phyloP scores from a whole-genome alignment of 2,329 filamentous ascomycete species.

The Ustulina deusta region DNA sequence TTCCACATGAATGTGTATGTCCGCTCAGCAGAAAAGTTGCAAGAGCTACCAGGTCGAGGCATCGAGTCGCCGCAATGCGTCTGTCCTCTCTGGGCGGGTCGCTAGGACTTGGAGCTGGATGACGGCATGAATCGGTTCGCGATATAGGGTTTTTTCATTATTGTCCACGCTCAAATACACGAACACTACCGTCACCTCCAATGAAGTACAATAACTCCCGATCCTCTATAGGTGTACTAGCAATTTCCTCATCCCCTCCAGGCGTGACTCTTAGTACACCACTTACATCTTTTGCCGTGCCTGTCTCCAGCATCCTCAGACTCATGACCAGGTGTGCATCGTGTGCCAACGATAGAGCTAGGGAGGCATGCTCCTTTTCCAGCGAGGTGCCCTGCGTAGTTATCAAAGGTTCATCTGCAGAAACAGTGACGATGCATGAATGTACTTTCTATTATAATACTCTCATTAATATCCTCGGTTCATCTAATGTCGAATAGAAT shows the following conservation, averaged over 20 bases:
- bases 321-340: conserved; percentile 78
- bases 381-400: conserved; percentile 70
- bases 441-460: conserved; percentile 65
- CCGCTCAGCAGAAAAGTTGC: conserved; percentile 17
- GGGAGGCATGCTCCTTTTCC: conserved; percentile 77
- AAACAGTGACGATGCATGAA: conserved; percentile 73
- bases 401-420: conserved; percentile 81
- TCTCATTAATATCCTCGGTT: conserved; percentile 42
- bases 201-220: conserved; percentile 86
- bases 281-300: conserved; percentile 89
- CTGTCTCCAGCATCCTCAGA: conserved; percentile 83
- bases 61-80: conserved; percentile 29
- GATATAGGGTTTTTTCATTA: conserved; percentile 47
- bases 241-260: conserved; percentile 56
- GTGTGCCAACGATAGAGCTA: conserved; percentile 80
- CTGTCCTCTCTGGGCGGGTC: conserved; percentile 7
- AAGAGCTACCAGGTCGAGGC: conserved; percentile 8
- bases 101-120: conserved; percentile 22
- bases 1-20: conserved; percentile 38
- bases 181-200: conserved; percentile 80
- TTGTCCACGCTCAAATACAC: conserved; percentile 86
- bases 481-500: conserved; percentile 10
- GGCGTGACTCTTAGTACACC: conserved; percentile 83
- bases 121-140: conserved; percentile 24
- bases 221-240: conserved; percentile 59